Evolutionary conservation across 176 grass and related monocot species (phyloP), one percentile per base, ranked within the genome.

Genomic region (Echinochloa phyllopogon): DNA sequence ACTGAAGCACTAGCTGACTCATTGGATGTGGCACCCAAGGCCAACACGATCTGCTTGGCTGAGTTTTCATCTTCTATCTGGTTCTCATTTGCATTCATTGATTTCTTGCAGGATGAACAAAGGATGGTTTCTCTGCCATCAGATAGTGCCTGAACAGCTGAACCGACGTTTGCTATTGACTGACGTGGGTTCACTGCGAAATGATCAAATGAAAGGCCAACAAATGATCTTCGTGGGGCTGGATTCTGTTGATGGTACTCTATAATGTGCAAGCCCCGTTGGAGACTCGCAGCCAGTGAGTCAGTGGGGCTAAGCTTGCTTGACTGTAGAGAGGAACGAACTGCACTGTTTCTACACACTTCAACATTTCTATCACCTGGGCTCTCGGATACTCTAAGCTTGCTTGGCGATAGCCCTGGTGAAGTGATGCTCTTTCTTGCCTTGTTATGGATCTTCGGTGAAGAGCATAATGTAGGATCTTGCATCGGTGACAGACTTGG

Each of bases 171-270:
- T 82, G 88, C 79, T 62, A 83, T 41, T 70, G 86, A 89, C 24
- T 99, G 84, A 38, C 40, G 69, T 42, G 86, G 83, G 72, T 96
- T 92, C 49, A 89, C 21, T 60, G 96, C 79, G 2, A 99, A 92
- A 89, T 99, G 96, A 59, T 99, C 96, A 91, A 99, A 99, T 29
- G 96, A 99, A 72, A 99, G 94, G n/a, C 91, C 89, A 69, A 94
- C 79, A 84, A 94, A 91, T 56, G 93, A 96, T 82, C 50, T 95
- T 64, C 84, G 81, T 62, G 91, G 73, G 42, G 69, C 63, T 78
- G 81, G 63, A 71, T 88, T 85, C 42, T 86, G 82, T 59, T 94
- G 86, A 70, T 99, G 93, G 68, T 99, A 95, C 69, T 99, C 90
- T 77, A 99, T 99, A 88, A 99, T 87, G 86, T 99, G 91, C 90